phyloP scores from a whole-genome alignment of 768 basidiomycete species.

The Termitomyces sp. region DNA sequence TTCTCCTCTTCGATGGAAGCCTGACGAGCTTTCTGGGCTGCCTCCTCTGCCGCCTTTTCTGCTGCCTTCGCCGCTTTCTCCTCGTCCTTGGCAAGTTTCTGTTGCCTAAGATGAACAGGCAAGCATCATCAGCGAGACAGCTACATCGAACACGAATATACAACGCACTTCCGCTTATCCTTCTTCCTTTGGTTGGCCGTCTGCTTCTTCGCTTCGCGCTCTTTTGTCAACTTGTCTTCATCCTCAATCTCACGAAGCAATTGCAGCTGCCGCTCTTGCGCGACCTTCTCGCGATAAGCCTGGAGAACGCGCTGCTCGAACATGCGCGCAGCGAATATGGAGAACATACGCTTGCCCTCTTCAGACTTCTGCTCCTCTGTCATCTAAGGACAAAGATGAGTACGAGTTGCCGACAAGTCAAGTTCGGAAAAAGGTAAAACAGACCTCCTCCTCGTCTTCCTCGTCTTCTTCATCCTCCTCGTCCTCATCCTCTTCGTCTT shows the following conservation, averaged over 20 bases:
- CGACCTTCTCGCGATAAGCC: conserved; percentile 94
- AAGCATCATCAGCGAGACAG: conserved; percentile 1
- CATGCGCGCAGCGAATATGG: conserved; percentile 98
- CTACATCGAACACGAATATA: conserved; percentile 4
- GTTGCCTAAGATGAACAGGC: conserved; percentile 50
- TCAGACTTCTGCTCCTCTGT: conserved; percentile 99
- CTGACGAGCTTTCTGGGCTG: conserved; percentile 70
- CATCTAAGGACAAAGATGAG: conserved; percentile 47
- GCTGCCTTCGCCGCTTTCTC: conserved; percentile 81
- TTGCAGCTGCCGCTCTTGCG: conserved; percentile 91
- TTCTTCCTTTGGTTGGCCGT: conserved; percentile 99
- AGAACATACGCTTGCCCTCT: conserved; percentile 99
- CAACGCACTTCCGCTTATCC: conserved; percentile 78
- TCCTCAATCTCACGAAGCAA: conserved; percentile 93
- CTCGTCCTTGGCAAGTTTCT: conserved; percentile 91
- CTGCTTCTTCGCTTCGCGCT: conserved; percentile 90
- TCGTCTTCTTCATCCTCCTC: conserved; percentile 65
- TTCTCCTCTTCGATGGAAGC: conserved; percentile 76
- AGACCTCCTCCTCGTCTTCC: conserved; percentile 49
- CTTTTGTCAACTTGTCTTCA: conserved; percentile 82
- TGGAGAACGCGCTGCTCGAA: conserved; percentile 98
- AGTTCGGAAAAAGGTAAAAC: conserved; percentile 22
- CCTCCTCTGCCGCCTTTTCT: conserved; percentile 84
- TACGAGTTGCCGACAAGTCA: conserved; percentile 9
- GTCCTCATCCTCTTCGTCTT: conserved; percentile 55